Conservation (phyloP, 2,329 filamentous ascomycete species). For the Zopfia rhizophila region DNA sequence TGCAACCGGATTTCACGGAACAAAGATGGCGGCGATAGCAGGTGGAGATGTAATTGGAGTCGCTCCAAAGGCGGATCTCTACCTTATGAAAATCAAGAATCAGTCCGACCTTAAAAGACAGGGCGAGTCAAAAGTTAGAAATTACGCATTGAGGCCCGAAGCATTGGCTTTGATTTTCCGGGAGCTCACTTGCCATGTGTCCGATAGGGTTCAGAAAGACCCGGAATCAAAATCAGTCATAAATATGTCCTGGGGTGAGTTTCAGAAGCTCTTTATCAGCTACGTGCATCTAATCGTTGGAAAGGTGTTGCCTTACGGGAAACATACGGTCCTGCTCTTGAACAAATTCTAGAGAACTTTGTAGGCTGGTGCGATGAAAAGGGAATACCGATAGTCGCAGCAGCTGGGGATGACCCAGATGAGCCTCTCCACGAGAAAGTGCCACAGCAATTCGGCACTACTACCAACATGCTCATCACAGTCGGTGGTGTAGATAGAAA, state of each 20-base stretch:
- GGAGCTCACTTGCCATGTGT: too few species aligned
- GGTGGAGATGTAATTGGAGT: constrained; percentile 6
- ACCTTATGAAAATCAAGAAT: constrained; percentile 6
- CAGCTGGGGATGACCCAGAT: constrained; percentile 3
- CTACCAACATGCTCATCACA: constrained; percentile 9
- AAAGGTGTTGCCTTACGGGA: too few species aligned
- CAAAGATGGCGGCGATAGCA: constrained; percentile 15
- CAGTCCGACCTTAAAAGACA: neutral
- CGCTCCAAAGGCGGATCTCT: constrained; percentile 12
- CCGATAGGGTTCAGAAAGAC: neutral
- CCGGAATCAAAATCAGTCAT: constrained; percentile 15
- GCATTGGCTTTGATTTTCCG: neutral
- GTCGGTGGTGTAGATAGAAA: constrained; percentile 11
- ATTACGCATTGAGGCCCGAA: neutral
- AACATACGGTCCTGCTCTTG: too few species aligned
- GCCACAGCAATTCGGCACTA: constrained; percentile 10
- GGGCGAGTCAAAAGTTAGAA: neutral
- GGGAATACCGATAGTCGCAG: constrained; percentile 1
- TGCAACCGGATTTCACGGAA: too few species aligned
- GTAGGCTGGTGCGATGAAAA: neutral
- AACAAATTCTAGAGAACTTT: neutral
- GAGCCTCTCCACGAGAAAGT: neutral
- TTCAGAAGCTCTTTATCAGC: too few species aligned
- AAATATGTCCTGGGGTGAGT: constrained; percentile 24
- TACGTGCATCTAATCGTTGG: too few species aligned